These are phyloP conservation scores for Talaromyces liani DNA, from an alignment of 495 filamentous ascomycete species.

Conservation along the genomic window DNA sequence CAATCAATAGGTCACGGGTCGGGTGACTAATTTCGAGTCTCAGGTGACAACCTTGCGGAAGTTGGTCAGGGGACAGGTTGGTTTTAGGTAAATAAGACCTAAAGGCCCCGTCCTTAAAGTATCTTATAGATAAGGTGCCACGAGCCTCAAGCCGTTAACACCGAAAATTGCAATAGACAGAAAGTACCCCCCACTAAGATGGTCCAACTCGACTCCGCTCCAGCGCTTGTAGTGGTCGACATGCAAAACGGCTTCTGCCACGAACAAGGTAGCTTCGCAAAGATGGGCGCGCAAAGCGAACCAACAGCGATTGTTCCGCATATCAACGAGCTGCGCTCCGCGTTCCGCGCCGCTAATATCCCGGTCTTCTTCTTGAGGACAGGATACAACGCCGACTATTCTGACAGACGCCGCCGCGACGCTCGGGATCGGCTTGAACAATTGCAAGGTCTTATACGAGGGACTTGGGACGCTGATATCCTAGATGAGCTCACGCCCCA, in stretches of 20 bases:
- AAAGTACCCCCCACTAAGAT: conserved; percentile 2
- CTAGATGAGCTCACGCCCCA: conserved; percentile 13
- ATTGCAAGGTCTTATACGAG: conserved; percentile 15
- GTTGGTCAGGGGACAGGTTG: background rate
- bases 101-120: background rate
- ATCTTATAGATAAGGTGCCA: background rate
- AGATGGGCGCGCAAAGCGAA: conserved; percentile 14
- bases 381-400: conserved; percentile 18
- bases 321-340: conserved; percentile 17
- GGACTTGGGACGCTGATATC: conserved; percentile 19
- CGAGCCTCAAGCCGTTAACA: conserved; percentile 4
- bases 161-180: conserved; percentile 5
- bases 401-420: conserved; percentile 13
- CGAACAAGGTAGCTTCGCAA: conserved; percentile 16
- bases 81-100: conserved; percentile 3
- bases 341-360: conserved; percentile 11
- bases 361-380: conserved; percentile 17
- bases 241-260: conserved; percentile 22
- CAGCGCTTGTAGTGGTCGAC: conserved; percentile 14
- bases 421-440: conserved; percentile 9
- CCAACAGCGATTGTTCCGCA: conserved; percentile 17
- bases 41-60: background rate
- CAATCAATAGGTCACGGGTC: conserved; percentile 7
- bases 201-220: conserved; percentile 7
- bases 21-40: conserved; percentile 2